Evolutionary conservation across 495 filamentous ascomycete species (phyloP).

Genomic region (Podospora australis): DNA sequence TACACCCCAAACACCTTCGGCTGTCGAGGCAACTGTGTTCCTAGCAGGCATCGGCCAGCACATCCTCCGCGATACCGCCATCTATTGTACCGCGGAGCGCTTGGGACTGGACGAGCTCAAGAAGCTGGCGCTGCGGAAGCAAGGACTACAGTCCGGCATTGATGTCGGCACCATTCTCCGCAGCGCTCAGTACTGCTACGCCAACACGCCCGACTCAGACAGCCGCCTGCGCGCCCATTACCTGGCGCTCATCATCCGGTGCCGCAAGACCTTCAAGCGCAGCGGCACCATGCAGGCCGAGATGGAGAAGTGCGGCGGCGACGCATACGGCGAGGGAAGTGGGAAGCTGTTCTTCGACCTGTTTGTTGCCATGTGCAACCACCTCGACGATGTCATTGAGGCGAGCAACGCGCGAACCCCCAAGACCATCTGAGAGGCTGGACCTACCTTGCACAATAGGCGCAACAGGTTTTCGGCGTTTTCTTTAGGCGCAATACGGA

Average conservation of each 20-base stretch:
- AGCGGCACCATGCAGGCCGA: slow-evolving; percentile 97
- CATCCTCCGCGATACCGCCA: slow-evolving; percentile 78
- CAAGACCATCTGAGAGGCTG: slow-evolving; percentile 40
- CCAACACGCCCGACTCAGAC: slow-evolving; percentile 86
- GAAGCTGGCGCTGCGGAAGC: slow-evolving; percentile 81
- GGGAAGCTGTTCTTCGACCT: slow-evolving; percentile 92
- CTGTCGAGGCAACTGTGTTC: slow-evolving; percentile 70
- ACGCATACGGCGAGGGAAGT: slow-evolving; percentile 50
- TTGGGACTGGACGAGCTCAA: slow-evolving; percentile 84
- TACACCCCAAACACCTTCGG: slow-evolving; percentile 31
- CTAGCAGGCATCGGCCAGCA: slow-evolving; percentile 56
- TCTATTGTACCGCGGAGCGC: slow-evolving; percentile 85
- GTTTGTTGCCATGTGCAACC: slow-evolving; percentile 95
- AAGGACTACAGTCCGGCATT: slow-evolving; percentile 80
- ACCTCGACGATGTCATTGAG: slow-evolving; percentile 84
- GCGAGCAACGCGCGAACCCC: slow-evolving; percentile 45
- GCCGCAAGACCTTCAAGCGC: slow-evolving; percentile 88
- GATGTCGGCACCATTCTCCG: slow-evolving; percentile 80
- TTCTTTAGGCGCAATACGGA: slow-evolving; percentile 12
- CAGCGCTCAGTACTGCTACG: slow-evolving; percentile 88
- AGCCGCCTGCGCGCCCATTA: slow-evolving; percentile 87
- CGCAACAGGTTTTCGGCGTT: slow-evolving; percentile 18
- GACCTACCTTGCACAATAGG: slow-evolving; percentile 10
- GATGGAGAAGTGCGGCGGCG: slow-evolving; percentile 64
- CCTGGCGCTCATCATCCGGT: slow-evolving; percentile 88